Base-by-base conservation (phyloP, 768 basidiomycete genomes). In the Cystobasidium ongulense region DNA sequence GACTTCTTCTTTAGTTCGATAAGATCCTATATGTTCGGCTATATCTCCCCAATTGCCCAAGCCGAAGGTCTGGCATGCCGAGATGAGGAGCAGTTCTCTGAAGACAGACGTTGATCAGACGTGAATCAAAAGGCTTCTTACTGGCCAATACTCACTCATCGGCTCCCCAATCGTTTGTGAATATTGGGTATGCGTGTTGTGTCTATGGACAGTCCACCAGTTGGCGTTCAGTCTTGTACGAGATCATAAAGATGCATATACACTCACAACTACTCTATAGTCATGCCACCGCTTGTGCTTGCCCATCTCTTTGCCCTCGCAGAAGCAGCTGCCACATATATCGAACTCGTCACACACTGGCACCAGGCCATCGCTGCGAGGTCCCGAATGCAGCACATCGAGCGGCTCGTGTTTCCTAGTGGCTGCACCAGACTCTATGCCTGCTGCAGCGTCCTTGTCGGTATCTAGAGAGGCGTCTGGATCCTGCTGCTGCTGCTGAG, bases 11-110 rank as follows among this genome's bases (percentile, higher is more conserved):
- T 89, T 93, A 13, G 93, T 90, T 72, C 93, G 86, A 10, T 92
- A 93, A 1, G 75, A 77, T 10, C 96, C 96, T 43, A 99, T 86
- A 81, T 96, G 91, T 46, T 82, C 92, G 0, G 93, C 90, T 52
- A 95, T 91, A 78, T 93, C 93, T 80, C 89, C 89, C 95, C 95
- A 99, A 80, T 97, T 98, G 1, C 95, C 95, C 38, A 98, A 81
- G 0, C 95, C 95, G 79, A 91, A 90, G 29, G 86, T 85, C 7
- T 90, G 86, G 36, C 93, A 87, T 35, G 93, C 96, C 68, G 94
- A 92, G 54, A 97, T 83, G 21, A 99, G 83, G 7, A 95, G 83
- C 1, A 98, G 84, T 80, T 99, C 95, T 82, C 92, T 94, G 77
- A 27, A 41, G 61, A 23, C 18, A 74, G 76, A 64, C 63, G 68